Evolutionary conservation across 768 basidiomycete genomes (phyloP).

Genomic region (Kwoniella europaea): DNA sequence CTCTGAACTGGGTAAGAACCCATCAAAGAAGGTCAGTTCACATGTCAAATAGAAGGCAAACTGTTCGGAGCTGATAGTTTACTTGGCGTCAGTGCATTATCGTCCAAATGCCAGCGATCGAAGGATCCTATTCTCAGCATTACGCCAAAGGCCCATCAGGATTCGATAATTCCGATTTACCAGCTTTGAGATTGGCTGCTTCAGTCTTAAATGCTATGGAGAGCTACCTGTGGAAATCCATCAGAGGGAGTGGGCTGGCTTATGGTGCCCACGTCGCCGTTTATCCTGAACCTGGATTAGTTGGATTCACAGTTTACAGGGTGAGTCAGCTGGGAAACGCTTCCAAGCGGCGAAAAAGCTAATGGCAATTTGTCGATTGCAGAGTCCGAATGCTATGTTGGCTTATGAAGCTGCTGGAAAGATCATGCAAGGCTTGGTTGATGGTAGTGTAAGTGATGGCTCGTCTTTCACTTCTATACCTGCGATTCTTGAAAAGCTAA

Average conservation of each 20-base stretch:
- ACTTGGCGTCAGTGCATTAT: conserved; percentile 63
- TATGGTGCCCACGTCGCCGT: conserved; percentile 81
- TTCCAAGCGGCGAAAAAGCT: too few relatives aligned
- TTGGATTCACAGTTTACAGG: conserved; percentile 78
- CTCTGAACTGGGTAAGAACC: conserved; percentile 73
- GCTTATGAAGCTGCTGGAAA: conserved; percentile 80
- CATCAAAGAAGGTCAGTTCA: conserved; percentile 68
- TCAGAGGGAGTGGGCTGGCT: conserved; percentile 91
- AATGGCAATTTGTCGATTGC: not conserved
- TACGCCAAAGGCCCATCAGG: conserved; percentile 78
- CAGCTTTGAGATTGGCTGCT: conserved; percentile 80
- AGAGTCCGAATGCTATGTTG: conserved; percentile 61
- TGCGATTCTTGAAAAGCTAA: too few relatives aligned
- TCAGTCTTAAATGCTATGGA: conserved; percentile 92
- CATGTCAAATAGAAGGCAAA: not conserved
- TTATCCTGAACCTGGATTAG: conserved; percentile 77
- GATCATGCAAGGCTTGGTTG: conserved; percentile 76
- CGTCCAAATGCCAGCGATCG: conserved; percentile 88
- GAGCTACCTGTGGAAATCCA: conserved; percentile 89
- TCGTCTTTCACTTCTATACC: too few relatives aligned
- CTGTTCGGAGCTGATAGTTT: conserved; percentile 9
- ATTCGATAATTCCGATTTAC: conserved; percentile 79
- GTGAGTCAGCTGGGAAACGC: conserved; percentile 34
- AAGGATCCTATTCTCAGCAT: conserved; percentile 84
- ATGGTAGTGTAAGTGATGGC: conserved; percentile 82